Evolutionary conservation across 257 asterid genomes (phyloP).

Genomic region (Solanum ossicruentum): DNA sequence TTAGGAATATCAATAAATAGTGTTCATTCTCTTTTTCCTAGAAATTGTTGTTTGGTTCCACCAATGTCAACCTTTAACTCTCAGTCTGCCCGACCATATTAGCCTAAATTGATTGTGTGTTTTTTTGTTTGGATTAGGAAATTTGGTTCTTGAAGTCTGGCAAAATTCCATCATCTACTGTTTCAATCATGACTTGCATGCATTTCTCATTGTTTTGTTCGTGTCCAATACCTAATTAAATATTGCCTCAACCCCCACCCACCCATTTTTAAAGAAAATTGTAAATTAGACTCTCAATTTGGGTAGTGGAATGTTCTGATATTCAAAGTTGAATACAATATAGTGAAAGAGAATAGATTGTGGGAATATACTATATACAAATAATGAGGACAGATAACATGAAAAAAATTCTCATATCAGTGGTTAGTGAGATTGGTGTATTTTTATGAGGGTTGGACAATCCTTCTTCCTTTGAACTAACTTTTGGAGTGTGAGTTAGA

Average conservation of each 20-base stretch:
- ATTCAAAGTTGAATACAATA: background rate
- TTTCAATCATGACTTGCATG: background rate
- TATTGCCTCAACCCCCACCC: background rate
- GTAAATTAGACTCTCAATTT: background rate
- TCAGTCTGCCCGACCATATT: constrained; percentile 2
- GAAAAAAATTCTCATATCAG: no score
- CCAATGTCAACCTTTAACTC: background rate
- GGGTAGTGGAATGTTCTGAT: background rate
- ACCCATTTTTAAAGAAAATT: background rate
- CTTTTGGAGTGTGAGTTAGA: no score
- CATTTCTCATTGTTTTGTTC: background rate
- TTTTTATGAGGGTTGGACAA: no score
- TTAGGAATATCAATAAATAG: background rate
- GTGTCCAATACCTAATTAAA: background rate
- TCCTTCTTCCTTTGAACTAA: no score
- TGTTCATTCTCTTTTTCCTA: background rate
- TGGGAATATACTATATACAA: background rate
- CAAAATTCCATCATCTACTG: background rate
- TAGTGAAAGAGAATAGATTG: background rate
- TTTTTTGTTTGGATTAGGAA: background rate
- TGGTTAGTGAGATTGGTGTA: no score
- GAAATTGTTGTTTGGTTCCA: background rate
- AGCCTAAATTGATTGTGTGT: background rate
- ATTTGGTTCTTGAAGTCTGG: background rate
- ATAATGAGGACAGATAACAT: background rate